phyloP scores from a whole-genome alignment of 306 rosid species.

The Rosa chinensis region DNA sequence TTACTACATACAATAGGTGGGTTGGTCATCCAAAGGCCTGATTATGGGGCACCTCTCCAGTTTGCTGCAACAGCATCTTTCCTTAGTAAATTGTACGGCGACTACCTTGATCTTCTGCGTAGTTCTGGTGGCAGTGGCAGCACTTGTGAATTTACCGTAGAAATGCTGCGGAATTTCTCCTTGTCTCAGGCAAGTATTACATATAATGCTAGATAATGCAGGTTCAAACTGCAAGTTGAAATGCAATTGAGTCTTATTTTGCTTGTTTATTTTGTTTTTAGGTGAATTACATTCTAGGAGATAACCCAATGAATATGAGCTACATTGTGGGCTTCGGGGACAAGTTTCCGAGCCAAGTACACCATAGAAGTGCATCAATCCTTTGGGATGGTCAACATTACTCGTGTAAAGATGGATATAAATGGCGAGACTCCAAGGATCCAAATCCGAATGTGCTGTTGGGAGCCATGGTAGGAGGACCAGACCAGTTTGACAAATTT shows the following conservation, averaged over 20 bases:
- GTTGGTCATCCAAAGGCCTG: constrained; percentile 52
- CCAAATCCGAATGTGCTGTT: constrained; percentile 61
- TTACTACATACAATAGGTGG: constrained; percentile 47
- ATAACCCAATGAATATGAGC: constrained; percentile 77
- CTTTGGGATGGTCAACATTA: constrained; percentile 55
- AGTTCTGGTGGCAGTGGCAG: constrained; percentile 42
- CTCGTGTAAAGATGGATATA: constrained; percentile 48
- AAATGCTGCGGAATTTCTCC: constrained; percentile 51
- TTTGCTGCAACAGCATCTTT: constrained; percentile 81
- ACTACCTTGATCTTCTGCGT: constrained; percentile 62
- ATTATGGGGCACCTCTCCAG: constrained; percentile 49
- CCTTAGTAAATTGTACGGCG: constrained; percentile 67
- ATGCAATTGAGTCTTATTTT: neutral
- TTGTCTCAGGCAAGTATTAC: constrained; percentile 55
- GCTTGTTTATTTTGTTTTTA: constrained; percentile 21
- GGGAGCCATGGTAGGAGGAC: constrained; percentile 91
- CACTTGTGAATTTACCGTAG: constrained; percentile 40
- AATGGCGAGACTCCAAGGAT: constrained; percentile 52
- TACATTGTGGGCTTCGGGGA: constrained; percentile 72
- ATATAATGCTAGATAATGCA: neutral
- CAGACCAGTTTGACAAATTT: constrained; percentile 54
- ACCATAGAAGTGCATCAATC: constrained; percentile 79
- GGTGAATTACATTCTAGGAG: constrained; percentile 77
- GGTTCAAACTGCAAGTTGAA: neutral
- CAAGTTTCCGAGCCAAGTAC: constrained; percentile 62